Conservation (phyloP, 2,329 filamentous ascomycete species). For the Ascochyta rabiei region DNA sequence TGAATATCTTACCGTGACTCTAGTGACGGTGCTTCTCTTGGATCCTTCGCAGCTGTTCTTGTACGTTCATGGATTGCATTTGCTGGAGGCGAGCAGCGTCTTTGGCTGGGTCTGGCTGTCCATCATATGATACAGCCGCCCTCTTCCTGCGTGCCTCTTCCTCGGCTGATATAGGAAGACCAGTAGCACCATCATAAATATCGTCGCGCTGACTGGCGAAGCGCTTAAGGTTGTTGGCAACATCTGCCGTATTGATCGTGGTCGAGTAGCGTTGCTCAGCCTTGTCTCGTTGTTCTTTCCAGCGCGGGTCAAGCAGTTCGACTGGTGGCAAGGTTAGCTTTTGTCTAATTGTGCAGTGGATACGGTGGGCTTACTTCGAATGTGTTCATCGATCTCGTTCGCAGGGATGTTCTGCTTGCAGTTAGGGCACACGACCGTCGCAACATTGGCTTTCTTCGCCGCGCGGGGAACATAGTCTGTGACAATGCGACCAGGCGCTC, state of each 20-base stretch:
- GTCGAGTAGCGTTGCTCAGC: constrained; percentile 82
- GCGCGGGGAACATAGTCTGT: constrained; percentile 90
- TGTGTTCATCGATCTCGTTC: constrained; percentile 87
- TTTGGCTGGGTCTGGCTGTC: constrained; percentile 62
- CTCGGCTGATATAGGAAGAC: constrained; percentile 70
- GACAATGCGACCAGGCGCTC: constrained; percentile 76
- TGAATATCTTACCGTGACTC: neutral
- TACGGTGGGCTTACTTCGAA: constrained; percentile 70
- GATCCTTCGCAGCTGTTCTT: constrained; percentile 80
- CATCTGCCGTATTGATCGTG: constrained; percentile 85
- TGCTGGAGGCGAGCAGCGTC: constrained; percentile 60
- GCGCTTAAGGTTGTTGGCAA: constrained; percentile 94
- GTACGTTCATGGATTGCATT: constrained; percentile 68
- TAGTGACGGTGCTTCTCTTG: constrained; percentile 59
- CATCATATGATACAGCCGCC: constrained; percentile 72
- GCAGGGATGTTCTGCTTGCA: constrained; percentile 89
- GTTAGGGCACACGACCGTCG: constrained; percentile 84
- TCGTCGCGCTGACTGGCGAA: constrained; percentile 87
- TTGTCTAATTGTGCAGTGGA: neutral
- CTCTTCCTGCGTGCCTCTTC: constrained; percentile 80
- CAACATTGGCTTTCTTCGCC: constrained; percentile 67
- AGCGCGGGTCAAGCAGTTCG: constrained; percentile 88
- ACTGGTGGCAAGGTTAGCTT: constrained; percentile 58
- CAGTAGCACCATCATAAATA: constrained; percentile 78
- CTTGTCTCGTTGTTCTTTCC: constrained; percentile 95